Conservation (phyloP, 345 rosid species). For the Eucalyptus erythrocorys region DNA sequence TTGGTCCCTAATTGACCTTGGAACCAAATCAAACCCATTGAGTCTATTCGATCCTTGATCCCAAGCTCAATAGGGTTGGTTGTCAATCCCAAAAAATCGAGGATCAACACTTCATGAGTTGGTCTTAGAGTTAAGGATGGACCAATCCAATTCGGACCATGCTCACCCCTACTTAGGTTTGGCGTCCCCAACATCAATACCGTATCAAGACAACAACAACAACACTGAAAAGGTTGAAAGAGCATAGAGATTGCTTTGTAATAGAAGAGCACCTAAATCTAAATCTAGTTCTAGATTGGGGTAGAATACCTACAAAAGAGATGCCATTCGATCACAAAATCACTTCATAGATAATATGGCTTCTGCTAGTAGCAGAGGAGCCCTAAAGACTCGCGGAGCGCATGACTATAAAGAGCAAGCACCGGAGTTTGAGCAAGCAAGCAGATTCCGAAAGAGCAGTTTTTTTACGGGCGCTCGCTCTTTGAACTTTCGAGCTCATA, state of each 20-base stretch:
- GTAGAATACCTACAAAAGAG: fast-evolving
- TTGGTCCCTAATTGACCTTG: fast-evolving
- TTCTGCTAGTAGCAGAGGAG: too few relatives aligned
- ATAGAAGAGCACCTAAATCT: background rate
- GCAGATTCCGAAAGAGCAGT: too few relatives aligned
- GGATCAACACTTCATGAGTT: fast-evolving
- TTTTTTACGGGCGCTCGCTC: too few relatives aligned
- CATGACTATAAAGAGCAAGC: too few relatives aligned
- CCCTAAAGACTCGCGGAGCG: too few relatives aligned
- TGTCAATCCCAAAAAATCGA: too few relatives aligned
- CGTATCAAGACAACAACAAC: fast-evolving
- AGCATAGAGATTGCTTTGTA: background rate
- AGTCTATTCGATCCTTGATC: fast-evolving
- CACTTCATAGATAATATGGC: background rate
- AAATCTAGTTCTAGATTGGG: background rate
- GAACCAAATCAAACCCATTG: fast-evolving
- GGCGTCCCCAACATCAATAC: fast-evolving
- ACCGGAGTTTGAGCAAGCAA: too few relatives aligned
- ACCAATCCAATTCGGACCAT: fast-evolving
- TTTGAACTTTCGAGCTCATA: too few relatives aligned
- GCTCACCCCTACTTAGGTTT: fast-evolving
- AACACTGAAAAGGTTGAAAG: too few relatives aligned
- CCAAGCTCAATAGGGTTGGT: fast-evolving
- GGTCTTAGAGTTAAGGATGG: fast-evolving
- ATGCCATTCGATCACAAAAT: background rate